Evolutionary conservation across 83 land plant genomes (phyloP), one percentile per base, ranked within the genome.

Genomic region (Picea engelmannii): DNA sequence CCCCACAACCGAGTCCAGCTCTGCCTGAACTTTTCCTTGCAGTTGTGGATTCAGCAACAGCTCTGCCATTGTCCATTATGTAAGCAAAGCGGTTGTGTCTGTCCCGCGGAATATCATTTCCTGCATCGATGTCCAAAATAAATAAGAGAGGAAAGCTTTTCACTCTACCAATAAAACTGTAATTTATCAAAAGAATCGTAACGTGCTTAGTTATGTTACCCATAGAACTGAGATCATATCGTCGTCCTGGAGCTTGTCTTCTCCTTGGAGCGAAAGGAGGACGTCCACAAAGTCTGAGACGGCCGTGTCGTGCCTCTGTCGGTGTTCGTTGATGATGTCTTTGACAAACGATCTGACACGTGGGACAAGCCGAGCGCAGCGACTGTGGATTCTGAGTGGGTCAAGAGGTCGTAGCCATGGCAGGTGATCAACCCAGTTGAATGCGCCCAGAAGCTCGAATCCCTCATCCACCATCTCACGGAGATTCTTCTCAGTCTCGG

Each of bases 221-320:
- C 35, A 31, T 31, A 31, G 35, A 31, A 31, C 35, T 31, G 35
- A 1, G 35, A 31, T 31, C 35, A 31, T 31, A 31, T 31, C 35
- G 35, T 31, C 35, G 35, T 31, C 35, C 35, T 31, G 35, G 35
- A 31, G 35, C 35, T 31, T 31, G 35, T 31, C 35, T 31, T 31
- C 35, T 31, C 35, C 35, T 31, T 1, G 35, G 35, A 89, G 60
- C 13, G 71, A 23, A 6, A 89, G 79, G 27, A 89, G 38, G 65
- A 89, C 85, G 15, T 85, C 84, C 4, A 89, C 84, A 68, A 89
- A 87, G 75, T 86, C 88, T 27, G 73, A 82, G 15, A 38, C 82
- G 5, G 40, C 58, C 1, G 23, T n/a, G 31, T 82, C 87, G 4
- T 31, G 20, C 35, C 47, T 16, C 35, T 31, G 35, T 2, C 93